Evolutionary conservation across 2,329 filamentous ascomycete species (phyloP), one percentile per base, ranked within the genome.

Genomic region (Rutstroemia sp.): DNA sequence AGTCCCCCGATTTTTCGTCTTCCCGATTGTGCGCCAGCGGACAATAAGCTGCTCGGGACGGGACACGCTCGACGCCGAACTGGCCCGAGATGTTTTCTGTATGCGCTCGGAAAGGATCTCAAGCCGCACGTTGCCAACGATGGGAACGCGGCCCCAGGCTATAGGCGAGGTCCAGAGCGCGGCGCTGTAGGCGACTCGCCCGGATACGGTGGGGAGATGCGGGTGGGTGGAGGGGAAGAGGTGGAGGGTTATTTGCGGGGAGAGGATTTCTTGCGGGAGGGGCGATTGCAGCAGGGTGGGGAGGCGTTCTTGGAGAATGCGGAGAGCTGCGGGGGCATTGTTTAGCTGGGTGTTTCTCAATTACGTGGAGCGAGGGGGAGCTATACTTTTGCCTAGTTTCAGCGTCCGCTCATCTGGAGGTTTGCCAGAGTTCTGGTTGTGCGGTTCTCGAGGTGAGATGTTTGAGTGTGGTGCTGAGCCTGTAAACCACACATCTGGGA

Each of bases 151-250:
- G 67, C 95, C 95, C 94, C 94, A 99, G 30, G 92, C 92, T 52
- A 99, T 87, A 0, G 94, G 94, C 0, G 92, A 91, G 0, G 94
- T 96, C 92, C 92, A 97, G 39, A 99, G 77, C 2, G 94, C 94
- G 18, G 94, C 92, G 38, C 88, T 88, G 71, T 99, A 99, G 49
- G 90, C 87, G 38, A 96, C 87, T 48, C 88, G 84, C 52, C 94
- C 94, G 27, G 89, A 90, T 42, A 97, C 94, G n/a, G 85, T 88
- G 37, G 94, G 94, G 2, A 99, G 88, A 70, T 92, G 87, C 2
- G 88, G 90, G 67, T 95, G 89, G 0, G 89, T 94, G 27, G 83
- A 82, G 39, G 85, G 85, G 70, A 88, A 88, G 62, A 88, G 81
- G 69, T 85, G 81, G 44, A 87, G 81, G 8, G 81, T 80, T 71